These are phyloP conservation scores for Trametes cinnabarina DNA, from an alignment of 768 basidiomycete genomes.

Conservation along the genomic window DNA sequence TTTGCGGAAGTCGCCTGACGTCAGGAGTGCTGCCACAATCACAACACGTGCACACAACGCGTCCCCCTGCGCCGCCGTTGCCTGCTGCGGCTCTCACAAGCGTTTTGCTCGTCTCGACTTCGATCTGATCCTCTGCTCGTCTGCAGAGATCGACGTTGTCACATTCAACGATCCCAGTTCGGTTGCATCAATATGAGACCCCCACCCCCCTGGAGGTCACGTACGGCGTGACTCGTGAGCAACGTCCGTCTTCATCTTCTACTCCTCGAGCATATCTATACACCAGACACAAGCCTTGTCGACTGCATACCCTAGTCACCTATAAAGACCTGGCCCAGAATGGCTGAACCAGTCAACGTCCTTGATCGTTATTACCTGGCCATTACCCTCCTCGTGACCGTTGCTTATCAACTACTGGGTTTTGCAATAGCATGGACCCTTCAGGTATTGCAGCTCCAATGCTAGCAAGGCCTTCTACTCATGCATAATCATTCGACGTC, in stretches of 20 bases:
- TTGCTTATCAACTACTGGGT: slow-evolving; percentile 58
- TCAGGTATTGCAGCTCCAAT: too few species aligned
- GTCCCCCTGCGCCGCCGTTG: too few species aligned
- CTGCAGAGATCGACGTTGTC: not conserved
- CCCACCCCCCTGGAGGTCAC: too few species aligned
- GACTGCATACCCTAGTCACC: not conserved
- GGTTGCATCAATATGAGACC: not conserved
- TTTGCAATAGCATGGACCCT: slow-evolving; percentile 68
- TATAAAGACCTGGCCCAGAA: not conserved
- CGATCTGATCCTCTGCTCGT: slow-evolving; percentile 6
- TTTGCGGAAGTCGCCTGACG: slow-evolving; percentile 6
- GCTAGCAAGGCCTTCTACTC: too few species aligned
- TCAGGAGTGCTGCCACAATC: slow-evolving; percentile 12
- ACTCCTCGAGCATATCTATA: too few species aligned
- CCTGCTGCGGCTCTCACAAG: too few species aligned
- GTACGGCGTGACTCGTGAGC: too few species aligned
- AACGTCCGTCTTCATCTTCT: too few species aligned
- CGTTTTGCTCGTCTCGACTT: not conserved
- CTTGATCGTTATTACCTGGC: slow-evolving; percentile 50
- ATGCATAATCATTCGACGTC: not conserved
- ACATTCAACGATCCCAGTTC: not conserved
- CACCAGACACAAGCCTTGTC: too few species aligned
- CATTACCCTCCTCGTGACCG: slow-evolving; percentile 50
- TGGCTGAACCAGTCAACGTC: slow-evolving; percentile 38
- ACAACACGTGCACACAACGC: slow-evolving; percentile 5